Conservation (phyloP, 2,329 filamentous ascomycete species). For the Aspergillus unguis region DNA sequence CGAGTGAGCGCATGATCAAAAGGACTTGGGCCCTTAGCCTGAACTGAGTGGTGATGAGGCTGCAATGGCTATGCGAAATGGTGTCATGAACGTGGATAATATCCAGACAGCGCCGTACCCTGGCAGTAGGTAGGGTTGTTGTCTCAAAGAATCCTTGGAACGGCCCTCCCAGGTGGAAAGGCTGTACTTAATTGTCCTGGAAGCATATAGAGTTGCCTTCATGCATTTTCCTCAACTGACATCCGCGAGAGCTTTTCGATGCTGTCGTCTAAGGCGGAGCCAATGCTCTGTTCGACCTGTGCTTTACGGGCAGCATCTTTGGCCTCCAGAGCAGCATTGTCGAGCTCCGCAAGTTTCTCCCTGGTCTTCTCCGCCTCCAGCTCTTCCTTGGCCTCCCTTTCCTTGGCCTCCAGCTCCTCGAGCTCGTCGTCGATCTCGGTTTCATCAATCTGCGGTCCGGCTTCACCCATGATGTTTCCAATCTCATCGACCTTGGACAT, state of each 20-base stretch:
- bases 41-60: background rate
- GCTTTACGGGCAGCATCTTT: constrained; percentile 37
- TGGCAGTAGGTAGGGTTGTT: constrained; percentile 9
- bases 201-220: background rate
- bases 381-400: constrained; percentile 47
- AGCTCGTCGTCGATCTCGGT: constrained; percentile 84
- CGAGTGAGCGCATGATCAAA: no score
- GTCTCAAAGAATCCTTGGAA: background rate
- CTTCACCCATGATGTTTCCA: constrained; percentile 69
- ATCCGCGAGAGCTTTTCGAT: constrained; percentile 40
- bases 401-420: constrained; percentile 66
- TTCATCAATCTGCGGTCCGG: constrained; percentile 64
- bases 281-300: constrained; percentile 25
- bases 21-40: background rate
- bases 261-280: constrained; percentile 36
- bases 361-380: constrained; percentile 50
- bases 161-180: background rate
- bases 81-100: constrained; percentile 6
- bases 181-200: background rate
- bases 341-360: constrained; percentile 49
- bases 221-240: constrained; percentile 37
- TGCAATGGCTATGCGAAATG: constrained; percentile 1
- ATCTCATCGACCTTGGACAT: constrained; percentile 83
- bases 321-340: constrained; percentile 41
- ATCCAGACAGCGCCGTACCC: constrained; percentile 6